Conservation (phyloP, 2,329 filamentous ascomycete genomes). For the Cladosporium sp. region DNA sequence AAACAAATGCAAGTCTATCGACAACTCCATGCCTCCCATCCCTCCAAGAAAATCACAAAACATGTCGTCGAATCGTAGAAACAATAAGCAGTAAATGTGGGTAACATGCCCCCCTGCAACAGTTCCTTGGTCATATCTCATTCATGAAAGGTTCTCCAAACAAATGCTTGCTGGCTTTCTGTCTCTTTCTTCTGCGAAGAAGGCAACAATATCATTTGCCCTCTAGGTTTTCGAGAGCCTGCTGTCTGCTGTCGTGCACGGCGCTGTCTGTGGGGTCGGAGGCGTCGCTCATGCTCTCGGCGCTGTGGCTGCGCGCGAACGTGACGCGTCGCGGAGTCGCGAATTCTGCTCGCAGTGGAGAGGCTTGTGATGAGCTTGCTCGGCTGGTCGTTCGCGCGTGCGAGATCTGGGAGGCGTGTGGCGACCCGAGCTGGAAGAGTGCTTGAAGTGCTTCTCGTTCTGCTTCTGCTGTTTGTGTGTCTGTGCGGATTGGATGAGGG, state of each 20-base stretch:
- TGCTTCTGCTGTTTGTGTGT: constrained; percentile 59
- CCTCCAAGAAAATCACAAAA: no score
- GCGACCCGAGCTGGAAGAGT: constrained; percentile 66
- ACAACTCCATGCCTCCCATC: no score
- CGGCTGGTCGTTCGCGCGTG: constrained; percentile 15
- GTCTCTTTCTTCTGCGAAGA: background rate
- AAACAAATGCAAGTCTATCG: no score
- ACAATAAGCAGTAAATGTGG: no score
- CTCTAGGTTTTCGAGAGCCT: background rate
- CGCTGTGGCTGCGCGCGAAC: constrained; percentile 25
- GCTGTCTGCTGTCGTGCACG: background rate
- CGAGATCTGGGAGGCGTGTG: constrained; percentile 34
- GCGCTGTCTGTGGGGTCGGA: constrained; percentile 1
- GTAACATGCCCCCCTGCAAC: no score
- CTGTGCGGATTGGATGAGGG: constrained; percentile 56
- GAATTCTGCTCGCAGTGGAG: constrained; percentile 20
- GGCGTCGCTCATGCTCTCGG: constrained; percentile 6
- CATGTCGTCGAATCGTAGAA: no score
- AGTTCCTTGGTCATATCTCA: no score
- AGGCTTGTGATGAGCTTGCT: constrained; percentile 20
- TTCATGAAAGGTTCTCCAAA: no score
- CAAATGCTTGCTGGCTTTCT: no score
- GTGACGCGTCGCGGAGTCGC: constrained; percentile 22
- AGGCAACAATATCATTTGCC: background rate
- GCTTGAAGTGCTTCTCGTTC: constrained; percentile 80